These are phyloP conservation scores for Leishmania guyanensis DNA, from an alignment of 208 protist genomes.

Conservation along the genomic window DNA sequence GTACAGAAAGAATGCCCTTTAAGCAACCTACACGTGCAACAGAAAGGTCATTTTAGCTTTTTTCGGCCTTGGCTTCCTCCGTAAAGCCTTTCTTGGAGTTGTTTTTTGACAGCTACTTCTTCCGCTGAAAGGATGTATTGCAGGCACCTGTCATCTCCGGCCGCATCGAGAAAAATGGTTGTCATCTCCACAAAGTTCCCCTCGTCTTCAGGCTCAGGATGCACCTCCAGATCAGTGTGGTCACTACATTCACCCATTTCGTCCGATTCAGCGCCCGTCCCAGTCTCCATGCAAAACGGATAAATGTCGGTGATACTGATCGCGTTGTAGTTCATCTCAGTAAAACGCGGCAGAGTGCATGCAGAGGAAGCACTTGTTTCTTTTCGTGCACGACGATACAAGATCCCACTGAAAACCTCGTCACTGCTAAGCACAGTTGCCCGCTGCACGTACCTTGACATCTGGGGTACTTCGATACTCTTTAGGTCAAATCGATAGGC, in stretches of 20 bases:
- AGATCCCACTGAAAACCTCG: constrained; percentile 5
- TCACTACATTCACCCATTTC: neutral
- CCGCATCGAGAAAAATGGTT: neutral
- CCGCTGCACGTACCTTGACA: constrained; percentile 8
- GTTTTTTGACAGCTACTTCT: constrained; percentile 14
- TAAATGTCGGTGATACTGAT: neutral
- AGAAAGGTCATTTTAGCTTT: neutral
- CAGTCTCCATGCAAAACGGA: neutral
- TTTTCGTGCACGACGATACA: neutral
- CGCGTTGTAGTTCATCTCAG: constrained; percentile 8
- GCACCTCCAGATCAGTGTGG: neutral
- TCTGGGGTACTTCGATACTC: neutral
- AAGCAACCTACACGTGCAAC: neutral
- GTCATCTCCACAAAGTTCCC: constrained; percentile 8
- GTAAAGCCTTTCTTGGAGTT: constrained; percentile 6
- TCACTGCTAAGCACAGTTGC: constrained; percentile 19
- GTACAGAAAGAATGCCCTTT: neutral
- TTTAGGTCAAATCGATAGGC: constrained; percentile 2
- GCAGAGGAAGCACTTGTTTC: neutral
- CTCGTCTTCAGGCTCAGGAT: neutral
- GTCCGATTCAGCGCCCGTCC: neutral
- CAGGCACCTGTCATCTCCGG: neutral
- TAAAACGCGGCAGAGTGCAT: neutral
- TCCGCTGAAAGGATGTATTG: constrained; percentile 12
- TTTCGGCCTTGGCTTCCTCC: neutral